Evolutionary conservation across 176 grass and related monocot genomes (phyloP), one percentile per base, ranked within the genome.

Genomic region (Ensete glaucum): DNA sequence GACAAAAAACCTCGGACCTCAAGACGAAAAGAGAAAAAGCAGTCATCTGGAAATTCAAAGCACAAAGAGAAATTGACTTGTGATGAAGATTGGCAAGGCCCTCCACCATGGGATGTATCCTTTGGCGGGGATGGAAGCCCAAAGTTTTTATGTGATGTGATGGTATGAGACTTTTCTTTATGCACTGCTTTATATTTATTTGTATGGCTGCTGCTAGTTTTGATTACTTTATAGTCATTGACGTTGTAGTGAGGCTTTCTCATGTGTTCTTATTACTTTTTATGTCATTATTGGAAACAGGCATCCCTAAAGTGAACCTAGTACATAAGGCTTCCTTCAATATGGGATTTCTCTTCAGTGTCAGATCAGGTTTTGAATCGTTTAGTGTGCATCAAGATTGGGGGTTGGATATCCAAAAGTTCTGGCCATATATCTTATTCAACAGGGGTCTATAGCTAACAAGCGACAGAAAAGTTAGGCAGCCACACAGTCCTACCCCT

Each of bases 111-210:
- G 95, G 95, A 94, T 72, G 78, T 74, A 78, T 87, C 86, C n/a
- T 52, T 91, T 73, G 88, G 88, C 71, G 90, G 95, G 25, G 86
- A 94, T 91, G 86, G 86, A 58, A 80, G 52, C 60, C 90, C 95
- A 9, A 93, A 88, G 77, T 94, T 94, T 81, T 83, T 94, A 50
- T 99, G 95, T 84, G 90, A 99, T 82, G 90, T 99, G 69, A 99
- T 99, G 95, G 95, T 99, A 83, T 72, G 69, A 68, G 17, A 53
- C 80, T 69, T 77, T 51, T 71, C 82, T 24, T 69, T 65, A 2
- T 51, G 24, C 80, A 29, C 26, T 17, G 73, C 57, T 11, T 67
- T 54, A 21, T 72, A n/a, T 2, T 53, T 72, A n/a, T 2, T 53
- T 24, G 76, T 10, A 24, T 24, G 8, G 53, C 59, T 60, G 65